These are phyloP conservation scores for Senna siamea DNA, from an alignment of 306 rosid genomes.

Conservation along the genomic window DNA sequence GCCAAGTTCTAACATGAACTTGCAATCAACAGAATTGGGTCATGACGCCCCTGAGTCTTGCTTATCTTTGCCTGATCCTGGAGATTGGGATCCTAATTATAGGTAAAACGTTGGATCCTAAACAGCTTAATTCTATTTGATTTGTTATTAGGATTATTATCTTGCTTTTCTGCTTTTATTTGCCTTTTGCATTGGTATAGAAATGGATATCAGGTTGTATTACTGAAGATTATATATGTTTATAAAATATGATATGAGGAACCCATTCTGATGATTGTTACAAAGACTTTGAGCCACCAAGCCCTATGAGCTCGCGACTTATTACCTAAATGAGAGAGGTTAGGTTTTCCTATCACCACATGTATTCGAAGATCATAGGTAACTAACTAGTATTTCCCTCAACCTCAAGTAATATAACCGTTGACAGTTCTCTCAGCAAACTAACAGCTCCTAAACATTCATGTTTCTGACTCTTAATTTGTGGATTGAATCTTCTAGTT, in stretches of 20 bases:
- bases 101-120: conserved; percentile 58
- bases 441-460: conserved; percentile 1
- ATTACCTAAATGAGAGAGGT: neutral
- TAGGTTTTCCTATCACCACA: neutral
- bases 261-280: neutral
- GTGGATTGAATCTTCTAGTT: neutral
- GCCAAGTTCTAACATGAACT: conserved; percentile 55
- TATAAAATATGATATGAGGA: neutral
- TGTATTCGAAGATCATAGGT: neutral
- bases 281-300: neutral
- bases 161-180: conserved; percentile 30
- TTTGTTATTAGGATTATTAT: conserved; percentile 18
- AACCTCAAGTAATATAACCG: neutral
- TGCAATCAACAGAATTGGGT: conserved; percentile 52
- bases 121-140: conserved; percentile 18
- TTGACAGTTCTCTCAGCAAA: neutral
- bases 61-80: conserved; percentile 84
- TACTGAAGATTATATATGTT: conserved; percentile 26
- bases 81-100: conserved; percentile 99
- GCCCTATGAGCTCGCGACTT: neutral
- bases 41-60: conserved; percentile 65
- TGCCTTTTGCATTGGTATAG: conserved; percentile 12
- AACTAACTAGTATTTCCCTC: neutral
- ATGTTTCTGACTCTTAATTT: neutral
- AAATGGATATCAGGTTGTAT: neutral